Base-by-base conservation (phyloP, 2,329 filamentous ascomycete species). In the Tolypocladium sp. region DNA sequence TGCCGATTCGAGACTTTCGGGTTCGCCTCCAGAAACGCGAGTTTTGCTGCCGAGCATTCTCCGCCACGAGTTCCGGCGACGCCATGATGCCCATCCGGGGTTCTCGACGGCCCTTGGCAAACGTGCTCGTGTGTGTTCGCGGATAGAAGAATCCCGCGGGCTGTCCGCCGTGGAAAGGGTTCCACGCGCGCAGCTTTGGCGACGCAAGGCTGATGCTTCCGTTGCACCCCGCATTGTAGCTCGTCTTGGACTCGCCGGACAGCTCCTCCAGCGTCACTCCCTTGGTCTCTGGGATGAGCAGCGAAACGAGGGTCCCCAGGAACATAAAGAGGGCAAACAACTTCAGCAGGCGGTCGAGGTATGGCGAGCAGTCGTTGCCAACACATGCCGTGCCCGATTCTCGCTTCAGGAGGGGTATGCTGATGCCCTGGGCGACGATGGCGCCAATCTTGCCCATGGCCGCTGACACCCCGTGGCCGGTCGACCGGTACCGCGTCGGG, bases 261-360 rank as follows among this genome's bases (percentile, higher is more conserved):
- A 91, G 74, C 63, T 87, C 82, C 69, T 91, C 90, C 49, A 94
- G 76, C 0, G 89, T 91, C 70, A 85, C 79, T 1, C 87, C 81
- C 75, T 88, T 91, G 0, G 87, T 92, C 74, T 92, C 90, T 0
- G 89, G 89, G 27, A 92, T 85, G n/a, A 93, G 74, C 4, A 92
- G 75, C 1, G 86, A 86, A 3, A 84, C 84, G 54, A 90, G 73
- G 54, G 83, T 82, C 41, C 90, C 90, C 57, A 82, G 80, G 7
- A 92, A 78, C 90, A 92, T 92, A 77, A 93, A 92, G 12, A 91
- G 77, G 0, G 88, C 88, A 71, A 90, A 92, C 42, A 92, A 88
- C 70, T 91, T 81, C 77, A 93, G 86, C 42, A 92, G 82, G 59
- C 88, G 85, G 70, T 89, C 82, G 58, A 92, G 79, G 82, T 87